Conservation (phyloP, 345 rosid species). For the Ailanthus altissimus region DNA sequence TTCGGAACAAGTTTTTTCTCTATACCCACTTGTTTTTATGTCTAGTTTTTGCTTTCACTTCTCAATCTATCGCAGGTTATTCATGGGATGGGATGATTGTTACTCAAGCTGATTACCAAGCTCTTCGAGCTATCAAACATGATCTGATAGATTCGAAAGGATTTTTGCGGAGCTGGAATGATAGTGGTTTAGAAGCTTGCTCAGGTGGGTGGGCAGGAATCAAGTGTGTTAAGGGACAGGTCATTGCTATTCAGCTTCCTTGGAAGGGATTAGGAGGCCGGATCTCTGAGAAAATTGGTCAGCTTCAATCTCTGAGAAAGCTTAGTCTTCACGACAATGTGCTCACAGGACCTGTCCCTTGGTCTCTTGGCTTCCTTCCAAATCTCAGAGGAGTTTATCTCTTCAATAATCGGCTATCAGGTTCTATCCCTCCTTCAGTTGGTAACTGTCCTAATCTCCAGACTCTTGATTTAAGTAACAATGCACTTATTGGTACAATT, state of each 20-base stretch:
- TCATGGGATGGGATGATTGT: conserved; percentile 69
- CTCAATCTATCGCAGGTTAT: conserved; percentile 46
- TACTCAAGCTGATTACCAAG: conserved; percentile 62
- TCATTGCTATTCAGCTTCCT: conserved; percentile 85
- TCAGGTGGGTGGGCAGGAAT: conserved; percentile 90
- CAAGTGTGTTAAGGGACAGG: conserved; percentile 84
- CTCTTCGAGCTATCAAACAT: conserved; percentile 69
- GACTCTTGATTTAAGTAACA: conserved; percentile 71
- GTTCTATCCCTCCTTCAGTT: conserved; percentile 73
- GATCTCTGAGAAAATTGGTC: conserved; percentile 81
- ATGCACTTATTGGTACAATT: conserved; percentile 56
- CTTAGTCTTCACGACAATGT: conserved; percentile 84
- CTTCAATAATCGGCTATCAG: conserved; percentile 87
- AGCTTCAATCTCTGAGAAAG: conserved; percentile 66
- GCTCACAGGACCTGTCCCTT: conserved; percentile 66
- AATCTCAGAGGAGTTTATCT: conserved; percentile 79
- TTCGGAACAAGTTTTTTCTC: background rate
- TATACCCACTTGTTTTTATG: conserved; percentile 33
- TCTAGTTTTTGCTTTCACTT: conserved; percentile 32
- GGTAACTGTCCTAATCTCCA: conserved; percentile 71
- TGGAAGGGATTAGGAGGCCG: conserved; percentile 84
- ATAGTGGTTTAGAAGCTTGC: conserved; percentile 60
- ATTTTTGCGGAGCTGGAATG: conserved; percentile 72
- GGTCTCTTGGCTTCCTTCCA: conserved; percentile 72
- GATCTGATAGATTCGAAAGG: conserved; percentile 72